Conservation (phyloP, 495 filamentous ascomycete genomes). For the Lasiosphaeris hirsuta region DNA sequence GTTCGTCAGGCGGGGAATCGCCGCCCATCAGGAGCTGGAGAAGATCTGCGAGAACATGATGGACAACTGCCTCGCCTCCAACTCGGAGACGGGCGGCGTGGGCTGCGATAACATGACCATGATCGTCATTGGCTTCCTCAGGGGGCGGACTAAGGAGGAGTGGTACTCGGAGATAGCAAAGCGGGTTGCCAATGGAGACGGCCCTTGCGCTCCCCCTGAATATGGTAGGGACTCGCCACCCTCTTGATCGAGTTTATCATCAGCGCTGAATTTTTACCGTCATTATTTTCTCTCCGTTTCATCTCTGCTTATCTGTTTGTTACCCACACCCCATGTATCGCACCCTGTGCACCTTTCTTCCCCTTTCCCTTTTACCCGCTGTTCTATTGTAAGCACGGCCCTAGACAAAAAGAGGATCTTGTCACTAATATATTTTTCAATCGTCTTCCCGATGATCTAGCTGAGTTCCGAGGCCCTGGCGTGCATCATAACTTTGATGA, state of each 20-base stretch:
- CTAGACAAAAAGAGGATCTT: no score
- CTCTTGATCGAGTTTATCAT: slow-evolving; percentile 15
- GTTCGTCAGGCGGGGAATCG: slow-evolving; percentile 93
- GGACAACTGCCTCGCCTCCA: slow-evolving; percentile 97
- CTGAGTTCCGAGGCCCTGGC: slow-evolving; percentile 92
- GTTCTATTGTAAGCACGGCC: no score
- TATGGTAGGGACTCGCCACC: slow-evolving; percentile 72
- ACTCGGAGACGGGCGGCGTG: slow-evolving; percentile 95
- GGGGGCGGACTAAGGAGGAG: slow-evolving; percentile 89
- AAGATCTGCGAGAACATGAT: slow-evolving; percentile 99
- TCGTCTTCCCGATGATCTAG: slow-evolving; percentile 40
- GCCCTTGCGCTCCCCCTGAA: slow-evolving; percentile 97
- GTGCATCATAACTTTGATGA: slow-evolving; percentile 90
- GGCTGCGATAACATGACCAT: slow-evolving; percentile 99
- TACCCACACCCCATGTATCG: background rate
- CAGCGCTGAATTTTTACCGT: background rate
- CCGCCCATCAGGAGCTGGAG: slow-evolving; percentile 86
- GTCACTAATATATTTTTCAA: slow-evolving; percentile 28
- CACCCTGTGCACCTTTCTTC: no score
- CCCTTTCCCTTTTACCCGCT: background rate
- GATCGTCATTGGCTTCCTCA: slow-evolving; percentile 82
- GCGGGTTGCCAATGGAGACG: slow-evolving; percentile 93
- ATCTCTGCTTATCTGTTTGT: slow-evolving; percentile 11
- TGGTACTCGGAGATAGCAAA: slow-evolving; percentile 96
- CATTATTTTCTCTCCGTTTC: background rate